A percentile compares a stretch with the other conserved stretches of the same genome.
Conservation (phyloP, 2,329 filamentous ascomycete genomes). For the Teratosphaeria zuluensis region DNA sequence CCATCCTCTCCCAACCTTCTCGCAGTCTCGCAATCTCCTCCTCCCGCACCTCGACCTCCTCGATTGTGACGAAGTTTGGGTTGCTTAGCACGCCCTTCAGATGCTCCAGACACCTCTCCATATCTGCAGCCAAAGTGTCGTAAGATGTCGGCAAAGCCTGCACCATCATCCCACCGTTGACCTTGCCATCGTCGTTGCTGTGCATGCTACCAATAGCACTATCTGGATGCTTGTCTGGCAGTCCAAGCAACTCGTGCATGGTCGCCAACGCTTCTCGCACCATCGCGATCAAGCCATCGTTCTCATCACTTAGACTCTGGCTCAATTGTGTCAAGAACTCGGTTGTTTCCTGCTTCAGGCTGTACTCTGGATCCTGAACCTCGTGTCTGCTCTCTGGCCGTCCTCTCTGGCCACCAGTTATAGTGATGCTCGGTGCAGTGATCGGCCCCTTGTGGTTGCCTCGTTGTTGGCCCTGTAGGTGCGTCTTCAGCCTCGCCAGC, state of each 20-base stretch:
- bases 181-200: conserved; percentile 15
- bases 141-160: conserved; percentile 49
- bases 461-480: conserved; percentile 57
- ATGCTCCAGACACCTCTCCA: conserved; percentile 70
- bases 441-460: conserved; percentile 30
- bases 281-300: conserved; percentile 67
- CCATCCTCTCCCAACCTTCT: conserved; percentile 88
- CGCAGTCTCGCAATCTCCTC: conserved; percentile 78
- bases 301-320: conserved; percentile 79
- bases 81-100: conserved; percentile 80
- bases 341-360: conserved; percentile 76
- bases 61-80: conserved; percentile 88
- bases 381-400: conserved; percentile 20
- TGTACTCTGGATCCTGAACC: conserved; percentile 51
- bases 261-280: conserved; percentile 62
- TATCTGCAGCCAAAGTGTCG: conserved; percentile 59
- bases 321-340: conserved; percentile 81
- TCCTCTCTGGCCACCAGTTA: conserved; percentile 26
- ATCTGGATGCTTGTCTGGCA: conserved; percentile 31
- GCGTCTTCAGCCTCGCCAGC: conserved; percentile 79
- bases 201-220: conserved; percentile 23
- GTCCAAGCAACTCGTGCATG: conserved; percentile 54
- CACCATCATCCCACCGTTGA: conserved; percentile 24
- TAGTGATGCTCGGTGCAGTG: conserved; percentile 40
- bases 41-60: conserved; percentile 87